Evolutionary conservation across 2,329 filamentous ascomycete genomes (phyloP).

Genomic region (Apiospora saccharicola): DNA sequence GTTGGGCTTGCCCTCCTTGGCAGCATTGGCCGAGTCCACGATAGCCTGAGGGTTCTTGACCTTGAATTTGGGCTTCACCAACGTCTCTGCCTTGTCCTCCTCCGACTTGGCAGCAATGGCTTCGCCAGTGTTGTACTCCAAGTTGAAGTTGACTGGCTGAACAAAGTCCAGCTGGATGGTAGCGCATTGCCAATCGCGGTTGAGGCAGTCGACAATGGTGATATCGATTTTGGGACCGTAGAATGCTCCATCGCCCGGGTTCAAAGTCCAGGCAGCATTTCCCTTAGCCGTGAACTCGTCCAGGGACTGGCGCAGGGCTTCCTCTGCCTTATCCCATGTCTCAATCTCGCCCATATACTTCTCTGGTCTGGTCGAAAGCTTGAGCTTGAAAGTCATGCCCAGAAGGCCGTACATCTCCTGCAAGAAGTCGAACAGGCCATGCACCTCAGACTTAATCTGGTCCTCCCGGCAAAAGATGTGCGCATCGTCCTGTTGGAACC

Average conservation of each 20-base stretch:
- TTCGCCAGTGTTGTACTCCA: slow-evolving; percentile 84
- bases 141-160: slow-evolving; percentile 82
- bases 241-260: slow-evolving; percentile 95
- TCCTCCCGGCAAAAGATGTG: slow-evolving; percentile 82
- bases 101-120: slow-evolving; percentile 51
- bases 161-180: slow-evolving; percentile 97
- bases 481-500: slow-evolving; percentile 90
- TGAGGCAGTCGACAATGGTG: slow-evolving; percentile 86
- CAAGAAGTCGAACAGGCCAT: slow-evolving; percentile 74
- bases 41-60: slow-evolving; percentile 41
- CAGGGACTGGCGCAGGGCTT: slow-evolving; percentile 79
- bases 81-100: slow-evolving; percentile 42
- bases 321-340: slow-evolving; percentile 90
- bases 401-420: slow-evolving; percentile 78
- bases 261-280: slow-evolving; percentile 83
- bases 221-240: slow-evolving; percentile 99
- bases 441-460: slow-evolving; percentile 69
- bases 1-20: slow-evolving; percentile 44
- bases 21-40: slow-evolving; percentile 40
- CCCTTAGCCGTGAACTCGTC: slow-evolving; percentile 71
- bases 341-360: slow-evolving; percentile 87
- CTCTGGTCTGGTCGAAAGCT: slow-evolving; percentile 89
- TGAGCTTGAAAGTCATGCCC: slow-evolving; percentile 91
- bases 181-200: slow-evolving; percentile 86
- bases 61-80: slow-evolving; percentile 43